These are phyloP conservation scores for Candida jianshihensis DNA, from an alignment of 805 yeast species.

Conservation along the genomic window DNA sequence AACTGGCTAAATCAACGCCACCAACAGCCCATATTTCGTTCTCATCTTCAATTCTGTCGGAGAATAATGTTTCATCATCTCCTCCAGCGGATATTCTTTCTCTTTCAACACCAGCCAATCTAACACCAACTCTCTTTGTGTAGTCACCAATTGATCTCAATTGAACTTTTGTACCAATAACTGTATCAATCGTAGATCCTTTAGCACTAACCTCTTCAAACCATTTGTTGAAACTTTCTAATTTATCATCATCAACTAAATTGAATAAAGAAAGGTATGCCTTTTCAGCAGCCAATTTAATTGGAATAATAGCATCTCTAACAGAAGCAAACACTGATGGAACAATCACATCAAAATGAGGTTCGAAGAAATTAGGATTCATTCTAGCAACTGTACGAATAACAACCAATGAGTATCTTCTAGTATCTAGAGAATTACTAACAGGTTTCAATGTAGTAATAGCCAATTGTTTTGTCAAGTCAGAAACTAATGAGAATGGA, in stretches of 20 bases:
- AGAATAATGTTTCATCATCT: constrained; percentile 75
- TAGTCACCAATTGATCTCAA: constrained; percentile 80
- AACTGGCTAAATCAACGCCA: constrained; percentile 41
- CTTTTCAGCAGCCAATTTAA: constrained; percentile 91
- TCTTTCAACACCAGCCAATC: constrained; percentile 81
- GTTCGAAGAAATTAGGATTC: constrained; percentile 45
- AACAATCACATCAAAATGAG: constrained; percentile 49
- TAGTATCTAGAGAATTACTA: constrained; percentile 63
- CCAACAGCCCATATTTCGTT: constrained; percentile 86
- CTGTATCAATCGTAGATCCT: constrained; percentile 29
- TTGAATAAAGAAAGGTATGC: constrained; percentile 69
- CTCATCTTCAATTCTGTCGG: constrained; percentile 84
- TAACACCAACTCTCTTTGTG: constrained; percentile 80
- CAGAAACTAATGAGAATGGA: constrained; percentile 32
- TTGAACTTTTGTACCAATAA: constrained; percentile 45
- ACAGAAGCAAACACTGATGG: constrained; percentile 77
- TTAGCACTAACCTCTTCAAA: constrained; percentile 34
- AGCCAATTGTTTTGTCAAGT: constrained; percentile 48
- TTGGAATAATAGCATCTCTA: constrained; percentile 84
- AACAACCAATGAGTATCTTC: constrained; percentile 73
- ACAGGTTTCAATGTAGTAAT: constrained; percentile 42
- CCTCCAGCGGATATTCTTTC: constrained; percentile 89
- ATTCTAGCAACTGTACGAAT: constrained; percentile 67
- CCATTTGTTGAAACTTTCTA: constrained; percentile 58
- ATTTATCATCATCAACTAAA: constrained; percentile 58